Evolutionary conservation across 352 stramenopile species (phyloP), one percentile per base, ranked within the genome.

Genomic region (Phytophthora cajani): DNA sequence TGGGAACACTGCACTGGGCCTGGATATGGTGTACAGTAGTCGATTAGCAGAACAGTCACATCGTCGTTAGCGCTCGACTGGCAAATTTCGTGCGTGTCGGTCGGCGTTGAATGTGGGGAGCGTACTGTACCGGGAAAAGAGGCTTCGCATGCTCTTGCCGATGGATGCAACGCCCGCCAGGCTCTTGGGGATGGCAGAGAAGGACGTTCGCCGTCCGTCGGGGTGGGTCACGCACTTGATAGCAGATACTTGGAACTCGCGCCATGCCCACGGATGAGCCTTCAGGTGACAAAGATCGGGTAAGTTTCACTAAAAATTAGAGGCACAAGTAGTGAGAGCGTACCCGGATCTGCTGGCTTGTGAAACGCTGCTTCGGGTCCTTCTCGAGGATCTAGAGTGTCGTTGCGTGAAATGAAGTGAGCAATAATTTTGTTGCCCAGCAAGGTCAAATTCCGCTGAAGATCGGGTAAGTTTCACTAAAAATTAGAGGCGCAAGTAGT

Each of bases 191-290:
- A 86, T 69, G 6, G 62, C 40, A 11, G 64, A 69, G 44, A 80
- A 77, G n/a, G 81, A 88, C 14, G 71, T 52, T 21, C 77, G 77
- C 16, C 71, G 67, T 1, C 78, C 80, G 2, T 89, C 78, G 2
- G 78, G 77, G 11, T 91, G 76, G 2, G 74, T 89, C 62, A 91
- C 81, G 52, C 85, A 92, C 59, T 91, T 90, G 62, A 92, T 79
- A 14, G 82, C 79, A 10, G 82, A 85, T 11, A 82, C 79, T 68
- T 92, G 82, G 53, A 91, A 91, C n/a, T 91, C 85, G 47, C 75
- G 75, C 85, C 81, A 92, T 50, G 85, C 85, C 79, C 80, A 92
- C n/a, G 78, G 72, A 64, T 91, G 82, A 12, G 85, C 83, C 84
- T 53, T 89, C 25, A 17, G 42, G 2, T 21, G 9, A 50, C 17